Conservation (phyloP, 2,329 filamentous ascomycete genomes). For the Ophiostoma ulmi region DNA sequence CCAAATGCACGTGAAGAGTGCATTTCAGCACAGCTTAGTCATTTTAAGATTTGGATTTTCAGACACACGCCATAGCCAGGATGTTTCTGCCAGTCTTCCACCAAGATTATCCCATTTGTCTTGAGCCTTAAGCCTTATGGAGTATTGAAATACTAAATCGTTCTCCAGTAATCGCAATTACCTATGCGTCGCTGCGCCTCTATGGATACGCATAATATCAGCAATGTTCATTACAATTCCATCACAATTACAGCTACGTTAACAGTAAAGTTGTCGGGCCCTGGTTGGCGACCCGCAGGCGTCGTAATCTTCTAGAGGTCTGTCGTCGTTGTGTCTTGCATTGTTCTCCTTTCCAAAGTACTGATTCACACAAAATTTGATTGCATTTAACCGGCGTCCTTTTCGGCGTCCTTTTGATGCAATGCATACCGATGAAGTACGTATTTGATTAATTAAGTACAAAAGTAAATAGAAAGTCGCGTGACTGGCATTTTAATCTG, state of each 20-base stretch:
- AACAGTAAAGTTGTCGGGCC: neutral
- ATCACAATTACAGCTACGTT: neutral
- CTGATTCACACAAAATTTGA: neutral
- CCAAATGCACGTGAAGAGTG: neutral
- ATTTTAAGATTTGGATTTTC: neutral
- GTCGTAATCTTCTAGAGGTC: neutral
- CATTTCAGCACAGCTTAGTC: neutral
- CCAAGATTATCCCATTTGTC: neutral
- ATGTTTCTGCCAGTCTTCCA: neutral
- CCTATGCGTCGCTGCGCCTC: slow-evolving; percentile 3
- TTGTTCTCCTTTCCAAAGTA: neutral
- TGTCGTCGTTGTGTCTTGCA: neutral
- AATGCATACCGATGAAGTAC: no score
- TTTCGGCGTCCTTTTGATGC: neutral
- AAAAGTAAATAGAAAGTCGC: no score
- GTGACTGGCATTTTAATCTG: no score
- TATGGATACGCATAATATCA: neutral
- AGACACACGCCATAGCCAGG: neutral
- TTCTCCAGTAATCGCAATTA: neutral
- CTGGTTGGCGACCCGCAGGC: neutral
- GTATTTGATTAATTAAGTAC: no score
- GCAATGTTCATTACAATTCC: neutral
- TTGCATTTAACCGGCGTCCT: neutral
- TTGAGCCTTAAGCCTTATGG: neutral
- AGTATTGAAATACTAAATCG: neutral